Base-by-base conservation (phyloP, 768 basidiomycete genomes). In the Mrakia frigida region DNA sequence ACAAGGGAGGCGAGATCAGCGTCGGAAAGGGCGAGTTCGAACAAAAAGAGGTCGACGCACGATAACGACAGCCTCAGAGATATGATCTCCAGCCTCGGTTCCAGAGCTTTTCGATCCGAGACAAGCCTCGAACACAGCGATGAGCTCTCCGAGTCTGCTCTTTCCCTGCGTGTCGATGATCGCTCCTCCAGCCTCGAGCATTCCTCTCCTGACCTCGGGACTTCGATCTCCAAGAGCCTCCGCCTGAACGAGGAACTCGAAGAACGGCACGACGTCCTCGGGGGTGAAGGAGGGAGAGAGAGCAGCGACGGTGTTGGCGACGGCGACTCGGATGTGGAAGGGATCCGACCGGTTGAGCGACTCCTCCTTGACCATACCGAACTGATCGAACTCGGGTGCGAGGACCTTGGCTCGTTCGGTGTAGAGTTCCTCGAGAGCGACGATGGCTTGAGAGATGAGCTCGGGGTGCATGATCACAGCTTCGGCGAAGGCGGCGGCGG, bases 61-160 rank as follows among this genome's bases (percentile, higher is more conserved):
- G 81, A 98, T 94, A 75, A 98, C 91, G 7, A 96, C 91, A 0
- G 94, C 94, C 81, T 98, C 96, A 79, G 95, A 93, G 83, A 95
- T 92, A 78, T 90, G 89, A 81, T 98, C 96, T 6, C 88, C 89
- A 0, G 89, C 87, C 81, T 93, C 92, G 13, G 88, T 89, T 0
- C 88, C 87, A 6, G 89, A 84, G 71, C 84, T 86, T 9, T 88
- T 82, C 53, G 84, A 83, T 0, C 82, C 87, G 14, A 98, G 87
- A 82, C 91, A 90, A 0, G 84, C 84, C 84, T 98, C 94, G 80
- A 98, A 98, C 76, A 90, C 86, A 21, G 87, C 84, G 78, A 98
- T 92, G 59, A 99, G 87, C 1, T 86, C 87, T 23, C 91, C 87
- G 14, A 97, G 87, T 37, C 87, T 87, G 33, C 86, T 85, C 10